Evolutionary conservation across 768 basidiomycete genomes (phyloP).

Genomic region (Trametes meyenii): DNA sequence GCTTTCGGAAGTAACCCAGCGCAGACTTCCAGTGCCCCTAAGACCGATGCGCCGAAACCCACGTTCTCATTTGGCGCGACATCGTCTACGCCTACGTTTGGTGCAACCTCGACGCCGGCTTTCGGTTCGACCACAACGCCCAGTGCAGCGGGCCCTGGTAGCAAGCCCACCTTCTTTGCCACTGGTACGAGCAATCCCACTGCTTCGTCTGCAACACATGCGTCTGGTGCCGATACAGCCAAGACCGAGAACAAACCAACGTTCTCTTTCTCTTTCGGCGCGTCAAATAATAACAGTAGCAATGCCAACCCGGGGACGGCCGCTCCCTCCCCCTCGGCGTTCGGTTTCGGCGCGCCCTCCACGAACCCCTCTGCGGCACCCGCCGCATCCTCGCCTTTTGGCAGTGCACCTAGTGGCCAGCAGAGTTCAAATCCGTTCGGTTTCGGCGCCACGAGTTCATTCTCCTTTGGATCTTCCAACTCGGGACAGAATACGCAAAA

Average conservation of each 20-base stretch:
- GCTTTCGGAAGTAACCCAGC: neutral
- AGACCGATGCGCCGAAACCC: neutral
- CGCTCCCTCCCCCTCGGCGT: constrained; percentile 8
- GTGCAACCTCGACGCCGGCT: too few species aligned
- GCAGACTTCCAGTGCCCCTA: neutral
- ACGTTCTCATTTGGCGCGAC: too few species aligned
- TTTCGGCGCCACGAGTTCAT: constrained; percentile 17
- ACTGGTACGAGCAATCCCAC: neutral
- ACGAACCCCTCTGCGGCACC: neutral
- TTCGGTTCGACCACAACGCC: too few species aligned
- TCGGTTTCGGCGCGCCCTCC: constrained; percentile 16
- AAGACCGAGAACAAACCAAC: too few species aligned
- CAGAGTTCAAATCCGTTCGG: constrained; percentile 8
- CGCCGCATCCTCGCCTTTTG: constrained; percentile 16
- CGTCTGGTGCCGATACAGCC: too few species aligned
- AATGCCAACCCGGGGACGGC: constrained; percentile 9
- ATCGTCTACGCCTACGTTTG: too few species aligned
- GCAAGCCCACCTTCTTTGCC: too few species aligned
- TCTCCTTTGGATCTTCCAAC: constrained; percentile 15
- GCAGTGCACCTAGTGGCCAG: constrained; percentile 1
- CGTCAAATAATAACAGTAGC: neutral
- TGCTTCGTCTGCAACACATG: neutral
- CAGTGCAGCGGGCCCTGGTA: too few species aligned
- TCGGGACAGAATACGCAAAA: constrained; percentile 24
- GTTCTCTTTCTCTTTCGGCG: constrained; percentile 22